Base-by-base conservation (phyloP, 1,284 basidiomycete species). In the Neotropicomus parvogracilis region DNA sequence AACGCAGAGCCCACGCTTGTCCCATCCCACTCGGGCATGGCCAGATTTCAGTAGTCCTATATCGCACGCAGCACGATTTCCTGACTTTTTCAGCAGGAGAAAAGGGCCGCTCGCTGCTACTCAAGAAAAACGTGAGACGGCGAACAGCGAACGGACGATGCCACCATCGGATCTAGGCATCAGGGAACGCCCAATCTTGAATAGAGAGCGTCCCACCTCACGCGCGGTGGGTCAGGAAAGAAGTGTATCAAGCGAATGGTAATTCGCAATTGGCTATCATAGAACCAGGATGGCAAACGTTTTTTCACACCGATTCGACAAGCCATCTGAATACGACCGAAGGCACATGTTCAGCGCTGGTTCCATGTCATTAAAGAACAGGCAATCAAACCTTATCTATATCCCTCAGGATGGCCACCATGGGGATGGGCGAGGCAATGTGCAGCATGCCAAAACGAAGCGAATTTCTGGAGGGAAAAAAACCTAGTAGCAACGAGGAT, bases 371-470 rank as follows among this genome's bases (percentile, higher is more conserved):
- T 48, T 38, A 43, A 57, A 61, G 43, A 54, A 57, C 34, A 36
- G 31, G 37, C 19, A 50, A 51, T 60, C 47, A 58, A 57, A 44
- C 59, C 57, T 62, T 58, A 58, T 62, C 45, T 46, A 44, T 49
- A 38, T 46, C 41, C 48, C 36, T 53, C 26, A 11, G 28, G 37
- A 43, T 21, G 35, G 47, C 33, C 60, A 52, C 47, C 56, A 46
- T 58, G 56, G 51, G 46, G 48, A 49, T 40, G 34, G 37, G 37
- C 41, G 27, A 50, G 43, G 56, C 41, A 45, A 46, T 49, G 43
- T 41, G 27, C 40, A 47, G 43, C 42, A 62, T 14, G 39, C 46
- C 41, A 29, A 27, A 38, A 46, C 40, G 40, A 27, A 26, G 33
- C 37, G 21, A 39, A 36, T 44, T 46, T 48, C 39, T 34, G 31